phyloP scores from a whole-genome alignment of 805 yeast genomes.

The Yarrowia sp. region DNA sequence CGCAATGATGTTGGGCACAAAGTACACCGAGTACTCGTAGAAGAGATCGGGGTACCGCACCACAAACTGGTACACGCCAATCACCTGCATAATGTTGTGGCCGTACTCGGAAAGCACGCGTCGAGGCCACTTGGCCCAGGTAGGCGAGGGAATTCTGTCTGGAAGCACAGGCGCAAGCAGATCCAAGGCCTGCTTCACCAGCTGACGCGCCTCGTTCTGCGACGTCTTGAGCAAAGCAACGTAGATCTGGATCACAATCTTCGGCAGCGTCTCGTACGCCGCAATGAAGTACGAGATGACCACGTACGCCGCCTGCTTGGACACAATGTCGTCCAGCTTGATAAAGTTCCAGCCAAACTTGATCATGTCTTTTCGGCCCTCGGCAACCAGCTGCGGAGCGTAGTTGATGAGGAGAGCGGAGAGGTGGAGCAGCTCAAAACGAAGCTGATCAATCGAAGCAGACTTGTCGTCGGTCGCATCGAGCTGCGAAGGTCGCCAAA shows the following conservation, averaged over 20 bases:
- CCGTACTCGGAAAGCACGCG: constrained; percentile 89
- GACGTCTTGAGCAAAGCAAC: constrained; percentile 84
- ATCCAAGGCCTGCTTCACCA: constrained; percentile 86
- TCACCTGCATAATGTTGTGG: constrained; percentile 77
- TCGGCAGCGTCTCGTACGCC: constrained; percentile 82
- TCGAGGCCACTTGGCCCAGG: constrained; percentile 94
- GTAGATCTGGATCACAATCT: constrained; percentile 86
- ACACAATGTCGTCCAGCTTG: constrained; percentile 79
- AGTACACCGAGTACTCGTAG: constrained; percentile 82
- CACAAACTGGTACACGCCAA: constrained; percentile 84
- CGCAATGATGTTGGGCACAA: constrained; percentile 80
- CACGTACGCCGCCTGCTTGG: constrained; percentile 91
- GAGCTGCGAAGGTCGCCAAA: constrained; percentile 62
- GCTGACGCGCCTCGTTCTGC: constrained; percentile 75
- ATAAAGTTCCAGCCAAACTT: constrained; percentile 93
- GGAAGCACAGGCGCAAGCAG: constrained; percentile 84
- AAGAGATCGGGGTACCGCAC: constrained; percentile 82
- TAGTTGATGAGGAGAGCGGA: constrained; percentile 73
- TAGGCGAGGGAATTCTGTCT: constrained; percentile 54
- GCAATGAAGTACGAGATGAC: constrained; percentile 83
- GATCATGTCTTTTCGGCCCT: constrained; percentile 76
- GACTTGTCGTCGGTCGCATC: constrained; percentile 51
- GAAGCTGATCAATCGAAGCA: constrained; percentile 68
- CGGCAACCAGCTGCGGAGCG: constrained; percentile 58
- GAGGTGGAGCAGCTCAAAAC: constrained; percentile 76